A percentile compares a stretch with the other conserved stretches of the same genome.
Conservation (phyloP, 352 stramenopile species). For the Phytophthora hybrid region DNA sequence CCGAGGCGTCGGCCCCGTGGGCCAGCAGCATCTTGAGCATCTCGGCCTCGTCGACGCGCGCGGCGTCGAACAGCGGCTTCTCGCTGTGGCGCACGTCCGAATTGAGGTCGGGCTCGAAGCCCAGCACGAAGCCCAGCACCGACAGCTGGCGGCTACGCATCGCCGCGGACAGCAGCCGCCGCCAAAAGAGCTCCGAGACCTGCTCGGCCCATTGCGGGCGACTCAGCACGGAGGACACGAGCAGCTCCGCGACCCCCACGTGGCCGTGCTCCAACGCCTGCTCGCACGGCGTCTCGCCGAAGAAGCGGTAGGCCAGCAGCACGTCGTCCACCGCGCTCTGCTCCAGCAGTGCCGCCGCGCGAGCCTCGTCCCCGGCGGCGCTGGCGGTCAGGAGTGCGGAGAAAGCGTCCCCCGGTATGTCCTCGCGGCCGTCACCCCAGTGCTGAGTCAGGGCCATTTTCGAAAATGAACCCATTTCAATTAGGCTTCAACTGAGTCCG, state of each 20-base stretch:
- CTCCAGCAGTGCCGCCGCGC: slow-evolving; percentile 22
- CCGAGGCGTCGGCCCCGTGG: slow-evolving; percentile 27
- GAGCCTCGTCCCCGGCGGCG: slow-evolving; percentile 23
- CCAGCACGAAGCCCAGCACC: slow-evolving; percentile 43
- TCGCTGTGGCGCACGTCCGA: slow-evolving; percentile 35
- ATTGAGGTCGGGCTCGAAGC: slow-evolving; percentile 44
- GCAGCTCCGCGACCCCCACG: slow-evolving; percentile 33
- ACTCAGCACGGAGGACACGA: slow-evolving; percentile 21
- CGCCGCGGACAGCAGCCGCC: slow-evolving; percentile 32
- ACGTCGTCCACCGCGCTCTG: slow-evolving; percentile 18
- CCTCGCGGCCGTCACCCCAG: slow-evolving; percentile 21
- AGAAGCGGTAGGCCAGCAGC: slow-evolving; percentile 31
- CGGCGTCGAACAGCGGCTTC: slow-evolving; percentile 44
- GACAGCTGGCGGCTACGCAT: slow-evolving; percentile 35
- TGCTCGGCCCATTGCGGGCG: slow-evolving; percentile 20
- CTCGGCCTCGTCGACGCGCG: slow-evolving; percentile 23
- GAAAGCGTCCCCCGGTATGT: slow-evolving; percentile 21
- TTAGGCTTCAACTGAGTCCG: background rate
- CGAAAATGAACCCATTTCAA: slow-evolving; percentile 23
- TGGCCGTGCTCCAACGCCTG: slow-evolving; percentile 47
- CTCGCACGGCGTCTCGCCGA: slow-evolving; percentile 7
- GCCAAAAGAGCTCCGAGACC: slow-evolving; percentile 41
- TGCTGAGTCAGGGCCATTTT: slow-evolving; percentile 8
- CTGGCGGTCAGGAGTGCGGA: slow-evolving; percentile 34
- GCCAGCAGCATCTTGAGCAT: slow-evolving; percentile 42